These are phyloP conservation scores for Barnettozyma salicaria DNA, from an alignment of 805 yeast genomes.

Conservation along the genomic window DNA sequence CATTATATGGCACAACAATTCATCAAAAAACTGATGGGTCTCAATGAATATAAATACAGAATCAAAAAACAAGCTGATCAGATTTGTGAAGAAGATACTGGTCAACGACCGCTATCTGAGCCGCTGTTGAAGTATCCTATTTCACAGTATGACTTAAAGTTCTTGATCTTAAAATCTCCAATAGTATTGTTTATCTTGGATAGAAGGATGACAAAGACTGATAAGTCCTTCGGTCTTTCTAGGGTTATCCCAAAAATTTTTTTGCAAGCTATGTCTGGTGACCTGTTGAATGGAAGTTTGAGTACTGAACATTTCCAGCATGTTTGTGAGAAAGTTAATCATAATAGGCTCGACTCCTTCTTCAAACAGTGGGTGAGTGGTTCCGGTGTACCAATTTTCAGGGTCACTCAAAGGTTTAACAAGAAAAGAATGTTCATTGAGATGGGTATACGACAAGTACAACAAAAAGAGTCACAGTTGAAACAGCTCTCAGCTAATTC, in stretches of 20 bases:
- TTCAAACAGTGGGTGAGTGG: slow-evolving; percentile 93
- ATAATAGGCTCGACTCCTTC: slow-evolving; percentile 72
- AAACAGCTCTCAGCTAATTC: slow-evolving; percentile 31
- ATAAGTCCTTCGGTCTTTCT: slow-evolving; percentile 85
- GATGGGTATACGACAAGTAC: slow-evolving; percentile 89
- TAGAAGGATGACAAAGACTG: slow-evolving; percentile 92
- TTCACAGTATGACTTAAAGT: slow-evolving; percentile 52
- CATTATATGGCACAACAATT: slow-evolving; percentile 76
- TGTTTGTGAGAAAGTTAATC: slow-evolving; percentile 92
- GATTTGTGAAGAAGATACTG: slow-evolving; percentile 69
- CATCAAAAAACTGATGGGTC: slow-evolving; percentile 66
- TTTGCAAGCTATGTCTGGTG: slow-evolving; percentile 94
- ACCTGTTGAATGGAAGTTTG: slow-evolving; percentile 67
- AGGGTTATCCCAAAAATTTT: slow-evolving; percentile 89
- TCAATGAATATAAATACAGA: slow-evolving; percentile 71
- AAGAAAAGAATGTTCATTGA: slow-evolving; percentile 91
- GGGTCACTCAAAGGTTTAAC: slow-evolving; percentile 87
- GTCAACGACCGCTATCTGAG: slow-evolving; percentile 72
- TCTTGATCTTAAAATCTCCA: slow-evolving; percentile 77
- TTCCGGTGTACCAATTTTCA: slow-evolving; percentile 81
- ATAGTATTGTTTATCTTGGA: slow-evolving; percentile 79
- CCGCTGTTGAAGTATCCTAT: slow-evolving; percentile 66
- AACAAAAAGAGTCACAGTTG: slow-evolving; percentile 48
- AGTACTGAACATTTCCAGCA: slow-evolving; percentile 83
- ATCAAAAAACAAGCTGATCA: slow-evolving; percentile 59